phyloP scores from a whole-genome alignment of 495 filamentous ascomycete species.

The Neurospora hispaniola region DNA sequence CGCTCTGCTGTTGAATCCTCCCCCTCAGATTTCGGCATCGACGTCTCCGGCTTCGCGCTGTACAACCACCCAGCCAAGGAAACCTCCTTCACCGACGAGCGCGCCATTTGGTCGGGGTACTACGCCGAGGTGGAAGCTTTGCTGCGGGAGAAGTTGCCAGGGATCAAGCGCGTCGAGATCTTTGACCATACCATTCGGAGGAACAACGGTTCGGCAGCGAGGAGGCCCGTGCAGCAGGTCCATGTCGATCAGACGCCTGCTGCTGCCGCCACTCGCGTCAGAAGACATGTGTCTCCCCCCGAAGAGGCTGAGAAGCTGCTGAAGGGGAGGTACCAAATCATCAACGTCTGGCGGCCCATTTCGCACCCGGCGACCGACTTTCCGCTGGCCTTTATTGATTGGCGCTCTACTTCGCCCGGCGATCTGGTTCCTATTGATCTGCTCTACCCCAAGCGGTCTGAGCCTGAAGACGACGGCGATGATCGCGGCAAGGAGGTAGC shows the following conservation, averaged over 20 bases:
- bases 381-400: conserved; percentile 63
- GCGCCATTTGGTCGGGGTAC: conserved; percentile 51
- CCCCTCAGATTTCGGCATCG: conserved; percentile 19
- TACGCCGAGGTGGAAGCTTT: conserved; percentile 73
- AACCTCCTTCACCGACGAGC: conserved; percentile 50
- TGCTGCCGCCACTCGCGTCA: conserved; percentile 53
- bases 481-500: conserved; percentile 29
- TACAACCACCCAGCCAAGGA: conserved; percentile 30
- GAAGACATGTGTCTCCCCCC: conserved; percentile 42
- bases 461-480: conserved; percentile 20
- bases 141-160: conserved; percentile 48
- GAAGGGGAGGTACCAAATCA: conserved; percentile 56
- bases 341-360: conserved; percentile 82
- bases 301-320: conserved; percentile 49
- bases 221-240: conserved; percentile 58
- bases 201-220: conserved; percentile 35
- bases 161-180: conserved; percentile 51
- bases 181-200: conserved; percentile 86
- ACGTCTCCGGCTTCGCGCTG: conserved; percentile 33
- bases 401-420: conserved; percentile 44
- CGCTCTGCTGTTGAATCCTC: neutral
- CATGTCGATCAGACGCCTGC: conserved; percentile 74
- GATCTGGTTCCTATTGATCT: conserved; percentile 62
- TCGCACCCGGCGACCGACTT: conserved; percentile 50
- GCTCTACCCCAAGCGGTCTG: conserved; percentile 48